Evolutionary conservation across 257 asterid species (phyloP).

Genomic region (Jacaranda mimosifolia): DNA sequence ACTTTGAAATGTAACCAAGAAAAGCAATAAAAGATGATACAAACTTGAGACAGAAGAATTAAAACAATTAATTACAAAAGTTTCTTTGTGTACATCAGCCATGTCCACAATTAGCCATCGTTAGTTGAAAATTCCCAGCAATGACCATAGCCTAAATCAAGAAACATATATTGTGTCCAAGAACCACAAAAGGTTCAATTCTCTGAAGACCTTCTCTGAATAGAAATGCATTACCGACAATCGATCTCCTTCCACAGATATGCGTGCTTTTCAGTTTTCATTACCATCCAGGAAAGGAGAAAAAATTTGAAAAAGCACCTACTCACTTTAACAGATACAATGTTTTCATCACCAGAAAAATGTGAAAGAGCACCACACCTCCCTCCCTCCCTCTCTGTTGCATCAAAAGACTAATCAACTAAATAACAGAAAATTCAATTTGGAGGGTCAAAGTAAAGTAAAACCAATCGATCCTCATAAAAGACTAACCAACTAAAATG

Average conservation of each 20-base stretch:
- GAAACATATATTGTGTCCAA: background rate
- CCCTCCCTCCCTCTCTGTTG: no score
- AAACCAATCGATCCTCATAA: no score
- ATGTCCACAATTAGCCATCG: background rate
- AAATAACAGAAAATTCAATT: no score
- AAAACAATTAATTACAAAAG: background rate
- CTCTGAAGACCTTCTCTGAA: background rate
- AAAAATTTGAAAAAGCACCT: no score
- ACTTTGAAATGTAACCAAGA: background rate
- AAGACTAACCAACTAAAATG: background rate
- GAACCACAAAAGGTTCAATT: background rate
- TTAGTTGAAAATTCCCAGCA: background rate
- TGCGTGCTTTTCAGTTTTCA: no score
- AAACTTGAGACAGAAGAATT: constrained; percentile 4
- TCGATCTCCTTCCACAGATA: background rate
- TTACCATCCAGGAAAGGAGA: no score
- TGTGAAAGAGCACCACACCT: no score
- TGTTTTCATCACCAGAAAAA: no score
- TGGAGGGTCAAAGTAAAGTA: no score
- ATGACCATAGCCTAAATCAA: background rate
- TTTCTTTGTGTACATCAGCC: background rate
- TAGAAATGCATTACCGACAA: background rate
- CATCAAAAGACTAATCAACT: no score
- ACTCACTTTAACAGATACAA: no score
- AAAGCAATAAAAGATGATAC: background rate